Conservation (phyloP, 2,329 filamentous ascomycete species). For the Fusarium sp. region DNA sequence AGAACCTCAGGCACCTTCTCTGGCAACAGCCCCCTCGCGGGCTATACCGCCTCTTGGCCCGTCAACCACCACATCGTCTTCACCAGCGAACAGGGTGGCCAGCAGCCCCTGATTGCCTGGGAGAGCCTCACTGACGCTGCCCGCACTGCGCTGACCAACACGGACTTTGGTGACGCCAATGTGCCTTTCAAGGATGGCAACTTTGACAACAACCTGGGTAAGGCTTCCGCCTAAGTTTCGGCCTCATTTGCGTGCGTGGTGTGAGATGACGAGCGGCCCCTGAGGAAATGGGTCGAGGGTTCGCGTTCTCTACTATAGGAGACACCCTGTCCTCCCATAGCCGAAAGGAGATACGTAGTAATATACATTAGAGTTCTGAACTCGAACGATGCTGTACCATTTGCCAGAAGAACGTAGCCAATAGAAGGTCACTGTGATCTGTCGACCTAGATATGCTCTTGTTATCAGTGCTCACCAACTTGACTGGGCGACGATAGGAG, state of each 20-base stretch:
- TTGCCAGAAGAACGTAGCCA: slow-evolving; percentile 14
- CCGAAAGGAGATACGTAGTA: not conserved
- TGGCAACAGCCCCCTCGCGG: slow-evolving; percentile 44
- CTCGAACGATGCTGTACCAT: not conserved
- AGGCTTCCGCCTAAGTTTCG: slow-evolving; percentile 27
- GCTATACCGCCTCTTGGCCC: slow-evolving; percentile 46
- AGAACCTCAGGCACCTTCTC: slow-evolving; percentile 38
- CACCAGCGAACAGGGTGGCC: slow-evolving; percentile 49
- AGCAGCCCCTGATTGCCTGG: slow-evolving; percentile 56
- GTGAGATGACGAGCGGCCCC: not conserved
- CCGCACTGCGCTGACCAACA: slow-evolving; percentile 49
- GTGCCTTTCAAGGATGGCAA: slow-evolving; percentile 52
- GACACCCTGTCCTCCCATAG: not conserved
- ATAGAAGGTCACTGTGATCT: not conserved
- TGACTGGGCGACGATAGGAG: slow-evolving; percentile 12
- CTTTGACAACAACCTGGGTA: slow-evolving; percentile 39
- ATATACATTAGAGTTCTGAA: not conserved
- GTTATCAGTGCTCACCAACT: not conserved
- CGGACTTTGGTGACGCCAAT: slow-evolving; percentile 54
- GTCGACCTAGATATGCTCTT: not conserved
- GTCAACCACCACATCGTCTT: slow-evolving; percentile 51
- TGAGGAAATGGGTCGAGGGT: not conserved
- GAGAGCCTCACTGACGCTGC: slow-evolving; percentile 51
- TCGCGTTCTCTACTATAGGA: not conserved
- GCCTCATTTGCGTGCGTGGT: not conserved